Evolutionary conservation across 192 early-diverging fungal species (phyloP).

Genomic region (Pilaira anomala): DNA sequence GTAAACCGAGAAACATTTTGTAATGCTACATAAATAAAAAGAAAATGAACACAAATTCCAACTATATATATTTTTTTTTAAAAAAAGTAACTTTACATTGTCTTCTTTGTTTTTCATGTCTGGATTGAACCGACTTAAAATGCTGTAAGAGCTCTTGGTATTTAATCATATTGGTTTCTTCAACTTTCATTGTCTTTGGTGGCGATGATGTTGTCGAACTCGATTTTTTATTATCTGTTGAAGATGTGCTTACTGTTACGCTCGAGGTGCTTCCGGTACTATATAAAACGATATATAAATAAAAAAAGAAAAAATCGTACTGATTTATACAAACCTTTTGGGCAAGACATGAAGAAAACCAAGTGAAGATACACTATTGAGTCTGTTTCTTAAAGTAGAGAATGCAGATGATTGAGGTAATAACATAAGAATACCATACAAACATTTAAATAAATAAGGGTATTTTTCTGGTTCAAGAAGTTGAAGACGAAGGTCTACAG

Average conservation of each 20-base stretch:
- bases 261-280: not conserved
- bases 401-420: slow-evolving; percentile 96
- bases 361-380: slow-evolving; percentile 78
- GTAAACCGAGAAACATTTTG: slow-evolving; percentile 7
- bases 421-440: slow-evolving; percentile 96
- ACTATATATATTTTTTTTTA: not conserved
- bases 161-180: slow-evolving; percentile 43
- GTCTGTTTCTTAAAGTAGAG: slow-evolving; percentile 89
- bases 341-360: slow-evolving; percentile 60
- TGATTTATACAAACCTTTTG: slow-evolving; percentile 40
- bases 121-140: slow-evolving; percentile 66
- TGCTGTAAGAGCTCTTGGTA: slow-evolving; percentile 72
- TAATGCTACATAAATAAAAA: slow-evolving; percentile 6
- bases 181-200: slow-evolving; percentile 12
- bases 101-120: slow-evolving; percentile 70
- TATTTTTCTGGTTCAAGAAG: slow-evolving; percentile 88
- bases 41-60: not conserved
- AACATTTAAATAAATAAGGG: slow-evolving; percentile 86
- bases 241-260: no score
- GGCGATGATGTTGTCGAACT: slow-evolving; percentile 6
- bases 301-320: not conserved
- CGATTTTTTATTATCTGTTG: not conserved
- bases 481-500: slow-evolving; percentile 80
- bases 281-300: not conserved
- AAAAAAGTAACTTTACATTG: slow-evolving; percentile 23